These are phyloP conservation scores for Euphorbia celastroides DNA, from an alignment of 441 rosid species.

Conservation along the genomic window DNA sequence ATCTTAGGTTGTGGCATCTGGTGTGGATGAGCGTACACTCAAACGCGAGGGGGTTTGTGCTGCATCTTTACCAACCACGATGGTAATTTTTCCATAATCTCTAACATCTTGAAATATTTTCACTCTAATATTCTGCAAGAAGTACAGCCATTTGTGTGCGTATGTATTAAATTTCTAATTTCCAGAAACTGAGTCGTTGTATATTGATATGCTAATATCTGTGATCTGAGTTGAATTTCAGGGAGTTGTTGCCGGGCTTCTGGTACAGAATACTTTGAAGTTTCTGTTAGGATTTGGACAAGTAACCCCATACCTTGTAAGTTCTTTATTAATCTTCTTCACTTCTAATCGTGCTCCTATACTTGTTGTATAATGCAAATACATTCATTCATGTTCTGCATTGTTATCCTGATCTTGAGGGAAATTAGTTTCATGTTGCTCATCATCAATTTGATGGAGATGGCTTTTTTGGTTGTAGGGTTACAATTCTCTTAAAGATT, in stretches of 20 bases:
- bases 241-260: constrained; percentile 98
- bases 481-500: constrained; percentile 95
- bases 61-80: constrained; percentile 90
- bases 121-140: not conserved
- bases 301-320: constrained; percentile 88
- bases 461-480: constrained; percentile 47
- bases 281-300: constrained; percentile 78
- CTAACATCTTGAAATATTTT: not conserved
- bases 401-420: not conserved
- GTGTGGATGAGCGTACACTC: constrained; percentile 91
- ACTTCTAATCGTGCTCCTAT: not conserved
- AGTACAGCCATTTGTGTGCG: not conserved
- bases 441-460: constrained; percentile 8
- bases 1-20: constrained; percentile 86
- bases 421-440: constrained; percentile 1
- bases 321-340: constrained; percentile 13
- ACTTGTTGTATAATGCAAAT: not conserved
- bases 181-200: not conserved
- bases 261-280: constrained; percentile 89
- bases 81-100: constrained; percentile 41
- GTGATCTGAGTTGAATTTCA: constrained; percentile 28
- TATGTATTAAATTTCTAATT: not conserved
- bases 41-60: constrained; percentile 98
- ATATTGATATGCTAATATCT: constrained; percentile 16
- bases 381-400: not conserved